phyloP scores from a whole-genome alignment of 1,139 yeast species.

The Kodamaea suecica region DNA sequence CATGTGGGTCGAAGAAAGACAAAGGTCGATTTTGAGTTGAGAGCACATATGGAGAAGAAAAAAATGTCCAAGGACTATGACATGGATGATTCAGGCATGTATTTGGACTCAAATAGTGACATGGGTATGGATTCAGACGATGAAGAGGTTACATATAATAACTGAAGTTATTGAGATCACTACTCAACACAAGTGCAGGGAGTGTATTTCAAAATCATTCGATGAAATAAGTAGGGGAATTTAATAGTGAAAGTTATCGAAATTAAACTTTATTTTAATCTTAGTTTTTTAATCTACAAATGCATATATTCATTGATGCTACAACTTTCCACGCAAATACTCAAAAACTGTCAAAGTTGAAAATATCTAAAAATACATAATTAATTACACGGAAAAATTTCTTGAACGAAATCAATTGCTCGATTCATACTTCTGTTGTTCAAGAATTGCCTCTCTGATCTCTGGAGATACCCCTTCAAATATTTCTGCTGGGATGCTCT shows the following conservation, averaged over 20 bases:
- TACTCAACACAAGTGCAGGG: no score
- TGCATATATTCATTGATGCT: no score
- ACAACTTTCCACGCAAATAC: no score
- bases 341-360: neutral
- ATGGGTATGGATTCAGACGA: slow-evolving; percentile 24
- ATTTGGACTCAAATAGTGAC: slow-evolving; percentile 15
- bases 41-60: slow-evolving; percentile 47
- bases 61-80: slow-evolving; percentile 21
- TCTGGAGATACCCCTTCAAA: slow-evolving; percentile 60
- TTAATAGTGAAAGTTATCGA: no score
- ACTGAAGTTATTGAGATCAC: no score
- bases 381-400: neutral
- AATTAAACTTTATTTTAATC: no score
- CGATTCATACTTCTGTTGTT: slow-evolving; percentile 60
- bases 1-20: slow-evolving; percentile 50
- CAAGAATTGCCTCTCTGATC: slow-evolving; percentile 56
- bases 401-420: neutral
- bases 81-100: slow-evolving; percentile 9
- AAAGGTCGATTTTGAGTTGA: slow-evolving; percentile 46
- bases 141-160: slow-evolving; percentile 7
- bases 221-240: no score
- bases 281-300: no score
- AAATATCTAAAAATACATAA: slow-evolving; percentile 4
- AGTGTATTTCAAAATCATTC: no score
- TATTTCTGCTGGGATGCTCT: slow-evolving; percentile 52